Conservation (phyloP, 2,329 filamentous ascomycete genomes). For the Daldinia sp. region DNA sequence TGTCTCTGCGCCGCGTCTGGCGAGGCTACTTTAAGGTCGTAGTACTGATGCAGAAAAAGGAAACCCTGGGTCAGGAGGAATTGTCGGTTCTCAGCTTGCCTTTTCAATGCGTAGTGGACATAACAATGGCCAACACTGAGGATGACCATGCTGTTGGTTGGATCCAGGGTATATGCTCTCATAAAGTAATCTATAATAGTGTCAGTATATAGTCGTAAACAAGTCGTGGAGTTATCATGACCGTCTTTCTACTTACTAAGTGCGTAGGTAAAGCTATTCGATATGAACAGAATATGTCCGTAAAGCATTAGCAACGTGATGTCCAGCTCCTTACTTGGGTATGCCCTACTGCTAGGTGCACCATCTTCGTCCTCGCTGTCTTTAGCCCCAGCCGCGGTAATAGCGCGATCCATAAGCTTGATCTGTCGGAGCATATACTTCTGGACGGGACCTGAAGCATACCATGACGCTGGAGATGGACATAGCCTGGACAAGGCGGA, state of each 20-base stretch:
- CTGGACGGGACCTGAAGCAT: constrained; percentile 83
- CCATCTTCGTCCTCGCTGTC: constrained; percentile 55
- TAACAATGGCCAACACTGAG: constrained; percentile 87
- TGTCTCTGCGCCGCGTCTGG: constrained; percentile 63
- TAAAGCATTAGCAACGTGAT: constrained; percentile 87
- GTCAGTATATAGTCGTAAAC: constrained; percentile 21
- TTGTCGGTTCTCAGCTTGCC: constrained; percentile 90
- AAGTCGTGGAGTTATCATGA: not conserved
- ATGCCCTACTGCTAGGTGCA: constrained; percentile 51
- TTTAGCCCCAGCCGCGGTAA: constrained; percentile 64
- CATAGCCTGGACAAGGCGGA: constrained; percentile 81
- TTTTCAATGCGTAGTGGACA: constrained; percentile 88
- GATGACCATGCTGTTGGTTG: constrained; percentile 80
- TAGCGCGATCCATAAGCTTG: constrained; percentile 82
- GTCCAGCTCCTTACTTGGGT: constrained; percentile 70
- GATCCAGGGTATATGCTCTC: constrained; percentile 79
- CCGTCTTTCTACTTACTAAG: constrained; percentile 66
- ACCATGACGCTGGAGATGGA: constrained; percentile 79
- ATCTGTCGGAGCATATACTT: constrained; percentile 94
- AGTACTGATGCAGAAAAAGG: constrained; percentile 81
- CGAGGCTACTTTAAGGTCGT: constrained; percentile 65
- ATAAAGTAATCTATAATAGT: constrained; percentile 79
- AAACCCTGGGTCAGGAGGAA: constrained; percentile 88
- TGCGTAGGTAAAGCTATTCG: constrained; percentile 84
- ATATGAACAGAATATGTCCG: constrained; percentile 87